Evolutionary conservation across 345 rosid species (phyloP), one percentile per base, ranked within the genome.

Genomic region (Salix brachista): DNA sequence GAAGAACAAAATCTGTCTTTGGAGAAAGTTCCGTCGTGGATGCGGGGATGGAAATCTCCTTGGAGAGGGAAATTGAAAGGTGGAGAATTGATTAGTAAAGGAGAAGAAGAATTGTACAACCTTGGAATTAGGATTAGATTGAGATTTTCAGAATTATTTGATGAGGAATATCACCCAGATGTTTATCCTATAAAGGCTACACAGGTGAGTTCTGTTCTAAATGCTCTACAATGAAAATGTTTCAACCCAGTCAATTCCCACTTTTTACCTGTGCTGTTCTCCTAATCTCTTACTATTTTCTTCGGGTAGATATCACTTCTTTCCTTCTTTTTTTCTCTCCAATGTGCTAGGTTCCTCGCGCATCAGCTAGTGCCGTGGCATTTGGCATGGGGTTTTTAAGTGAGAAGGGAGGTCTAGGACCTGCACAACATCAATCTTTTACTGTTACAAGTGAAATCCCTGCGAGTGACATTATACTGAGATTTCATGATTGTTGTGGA

Each of bases 281-380:
- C 25, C 5, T 56, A 56, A n/a, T 11, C 8, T 19, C 32, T 54
- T 17, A 30, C 61, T 28, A n/a, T 44, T 41, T 36, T 37, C 56
- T 32, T 42, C 36, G 41, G 41, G 6, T 18, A 25, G 30, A 12
- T 23, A 37, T 52, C 37, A 25, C 34, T 18, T 48, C 36, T 70
- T 46, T 80, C 37, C 74, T 75, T 72, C 69, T 70, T 50, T 4
- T 36, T 14, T 10, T 23, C 26, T 21, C 67, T 56, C 37, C 65
- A 71, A 44, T 60, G 65, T 65, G 70, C 69, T 81, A 96, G 99
- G 85, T 96, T 85, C 97, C 97, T 78, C 87, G 95, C 73, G 96
- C 98, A 64, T 90, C 99, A 75, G 94, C 99, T 26, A 92, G 98
- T 86, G 98, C 98, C 65, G 95, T 96, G 81, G 98, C 99, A 14